A percentile compares a stretch with the other conserved stretches of the same genome.
phyloP scores from a whole-genome alignment of 139 green algal genomes.

The Choricystis sp. region DNA sequence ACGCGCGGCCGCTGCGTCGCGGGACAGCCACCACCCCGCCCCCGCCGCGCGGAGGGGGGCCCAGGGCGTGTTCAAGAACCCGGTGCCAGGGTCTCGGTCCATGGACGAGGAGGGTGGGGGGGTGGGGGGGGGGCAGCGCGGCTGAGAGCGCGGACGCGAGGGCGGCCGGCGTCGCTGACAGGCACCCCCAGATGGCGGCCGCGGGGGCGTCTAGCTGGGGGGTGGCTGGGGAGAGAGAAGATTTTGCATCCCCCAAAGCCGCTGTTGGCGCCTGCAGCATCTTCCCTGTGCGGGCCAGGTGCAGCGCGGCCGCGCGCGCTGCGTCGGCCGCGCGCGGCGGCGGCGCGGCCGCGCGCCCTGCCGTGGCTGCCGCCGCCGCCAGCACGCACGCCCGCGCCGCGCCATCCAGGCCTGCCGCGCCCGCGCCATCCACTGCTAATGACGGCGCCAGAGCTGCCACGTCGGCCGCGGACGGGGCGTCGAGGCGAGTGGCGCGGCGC shows the following conservation, averaged over 20 bases:
- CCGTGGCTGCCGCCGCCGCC: too few species aligned
- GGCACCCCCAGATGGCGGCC: background rate
- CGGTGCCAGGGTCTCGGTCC: too few species aligned
- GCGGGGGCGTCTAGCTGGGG: too few species aligned
- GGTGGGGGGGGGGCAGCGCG: background rate
- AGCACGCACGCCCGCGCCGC: background rate
- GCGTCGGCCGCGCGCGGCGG: background rate
- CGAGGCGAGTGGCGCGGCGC: too few species aligned
- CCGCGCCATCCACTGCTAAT: background rate
- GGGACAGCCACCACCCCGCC: background rate
- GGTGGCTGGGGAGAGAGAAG: too few species aligned
- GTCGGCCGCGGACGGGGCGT: too few species aligned
- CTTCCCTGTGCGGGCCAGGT: background rate
- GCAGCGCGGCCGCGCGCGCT: background rate
- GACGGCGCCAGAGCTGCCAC: background rate
- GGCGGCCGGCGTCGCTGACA: background rate
- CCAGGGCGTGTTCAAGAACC: background rate
- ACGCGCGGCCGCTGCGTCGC: too few species aligned
- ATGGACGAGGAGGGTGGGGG: background rate
- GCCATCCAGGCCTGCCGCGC: background rate
- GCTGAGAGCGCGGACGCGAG: background rate
- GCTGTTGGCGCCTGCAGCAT: too few species aligned
- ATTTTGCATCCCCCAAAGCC: too few species aligned
- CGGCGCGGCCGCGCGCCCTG: too few species aligned
- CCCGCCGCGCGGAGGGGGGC: too few species aligned